Percentiles rank a stretch among this genome's conserved stretches.
Conservation (phyloP, 768 basidiomycete genomes). For the Suillus discolor region DNA sequence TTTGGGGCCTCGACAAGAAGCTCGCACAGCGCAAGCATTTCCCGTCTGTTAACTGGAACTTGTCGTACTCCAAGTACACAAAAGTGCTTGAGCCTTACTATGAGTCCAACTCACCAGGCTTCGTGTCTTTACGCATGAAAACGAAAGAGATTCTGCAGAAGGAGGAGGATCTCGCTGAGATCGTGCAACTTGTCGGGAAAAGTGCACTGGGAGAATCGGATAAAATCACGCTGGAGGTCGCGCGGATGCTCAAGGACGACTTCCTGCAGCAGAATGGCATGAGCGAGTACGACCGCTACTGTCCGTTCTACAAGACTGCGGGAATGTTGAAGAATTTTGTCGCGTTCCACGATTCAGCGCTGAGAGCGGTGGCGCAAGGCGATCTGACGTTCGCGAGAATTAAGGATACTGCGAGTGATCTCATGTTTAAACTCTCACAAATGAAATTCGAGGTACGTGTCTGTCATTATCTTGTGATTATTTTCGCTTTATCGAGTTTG, state of each 20-base stretch:
- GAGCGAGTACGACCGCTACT: constrained; percentile 96
- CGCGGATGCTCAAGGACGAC: constrained; percentile 96
- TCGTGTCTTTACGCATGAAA: constrained; percentile 87
- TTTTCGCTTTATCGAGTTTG: constrained; percentile 3
- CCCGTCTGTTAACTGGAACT: constrained; percentile 99
- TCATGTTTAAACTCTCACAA: constrained; percentile 97
- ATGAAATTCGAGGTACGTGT: constrained; percentile 94
- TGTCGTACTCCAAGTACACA: constrained; percentile 99
- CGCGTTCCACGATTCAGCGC: constrained; percentile 88
- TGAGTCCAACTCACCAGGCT: constrained; percentile 89
- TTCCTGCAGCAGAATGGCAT: constrained; percentile 99
- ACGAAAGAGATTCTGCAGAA: constrained; percentile 98
- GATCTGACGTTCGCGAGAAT: constrained; percentile 86
- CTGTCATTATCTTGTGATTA: constrained; percentile 3
- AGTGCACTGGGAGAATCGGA: constrained; percentile 95
- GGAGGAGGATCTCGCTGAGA: constrained; percentile 97
- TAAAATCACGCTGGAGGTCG: constrained; percentile 98
- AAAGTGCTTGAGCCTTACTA: constrained; percentile 93
- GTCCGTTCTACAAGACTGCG: constrained; percentile 98
- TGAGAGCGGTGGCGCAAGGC: constrained; percentile 80
- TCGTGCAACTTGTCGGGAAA: constrained; percentile 99
- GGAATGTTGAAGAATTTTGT: constrained; percentile 96
- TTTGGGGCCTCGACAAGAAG: constrained; percentile 99
- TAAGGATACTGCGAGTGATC: constrained; percentile 81
- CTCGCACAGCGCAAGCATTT: constrained; percentile 99